phyloP scores from a whole-genome alignment of 345 rosid genomes.

The Rubroshorea leprosula region DNA sequence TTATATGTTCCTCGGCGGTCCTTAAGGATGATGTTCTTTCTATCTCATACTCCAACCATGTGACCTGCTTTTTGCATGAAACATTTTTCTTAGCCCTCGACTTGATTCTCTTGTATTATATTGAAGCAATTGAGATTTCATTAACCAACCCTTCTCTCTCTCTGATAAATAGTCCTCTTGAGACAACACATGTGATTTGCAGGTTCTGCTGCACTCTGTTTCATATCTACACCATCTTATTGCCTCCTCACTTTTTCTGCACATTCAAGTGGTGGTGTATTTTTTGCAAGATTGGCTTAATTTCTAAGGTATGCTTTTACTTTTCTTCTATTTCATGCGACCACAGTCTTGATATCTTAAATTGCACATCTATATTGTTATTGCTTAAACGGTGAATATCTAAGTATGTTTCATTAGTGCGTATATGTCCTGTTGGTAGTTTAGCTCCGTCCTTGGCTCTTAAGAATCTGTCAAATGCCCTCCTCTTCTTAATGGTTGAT shows the following conservation, averaged over 20 bases:
- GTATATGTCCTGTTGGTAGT: no score
- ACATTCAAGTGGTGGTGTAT: background rate
- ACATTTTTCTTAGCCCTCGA: conserved; percentile 15
- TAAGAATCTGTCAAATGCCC: no score
- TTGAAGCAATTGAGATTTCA: conserved; percentile 7
- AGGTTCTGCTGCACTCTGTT: conserved; percentile 2
- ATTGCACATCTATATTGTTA: background rate
- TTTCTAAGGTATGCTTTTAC: conserved; percentile 19
- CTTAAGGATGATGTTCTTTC: conserved; percentile 8
- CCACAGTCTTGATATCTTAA: background rate
- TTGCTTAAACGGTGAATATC: no score
- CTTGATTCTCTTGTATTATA: conserved; percentile 9
- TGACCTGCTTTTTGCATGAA: conserved; percentile 14
- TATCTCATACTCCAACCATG: conserved; percentile 8
- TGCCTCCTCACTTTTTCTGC: background rate
- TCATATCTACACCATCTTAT: conserved; percentile 1
- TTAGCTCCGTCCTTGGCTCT: no score
- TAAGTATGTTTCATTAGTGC: no score
- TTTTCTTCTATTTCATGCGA: background rate
- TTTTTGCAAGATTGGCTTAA: conserved; percentile 2
- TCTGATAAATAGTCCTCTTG: background rate
- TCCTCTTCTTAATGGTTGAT: no score
- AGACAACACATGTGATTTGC: background rate
- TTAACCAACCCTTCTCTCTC: conserved; percentile 6
- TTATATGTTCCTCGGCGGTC: background rate